Evolutionary conservation across 495 filamentous ascomycete species (phyloP), one percentile per base, ranked within the genome.

Genomic region (Jackrogersella multiformis): DNA sequence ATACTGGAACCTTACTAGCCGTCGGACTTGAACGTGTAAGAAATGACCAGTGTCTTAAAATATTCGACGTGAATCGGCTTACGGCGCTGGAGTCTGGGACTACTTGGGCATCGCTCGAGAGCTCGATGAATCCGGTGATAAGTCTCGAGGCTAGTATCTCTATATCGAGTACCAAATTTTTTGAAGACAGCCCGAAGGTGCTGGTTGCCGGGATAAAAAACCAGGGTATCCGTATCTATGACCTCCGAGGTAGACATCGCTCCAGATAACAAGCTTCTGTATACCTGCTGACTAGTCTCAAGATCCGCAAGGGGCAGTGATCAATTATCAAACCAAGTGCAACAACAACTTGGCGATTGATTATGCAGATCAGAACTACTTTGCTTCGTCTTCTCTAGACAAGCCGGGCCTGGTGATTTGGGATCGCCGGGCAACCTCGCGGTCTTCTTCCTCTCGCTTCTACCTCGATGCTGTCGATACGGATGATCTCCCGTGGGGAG

Each of bases 271-370:
- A 48, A 13, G 18, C 26, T 32, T 57, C 3, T 8, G n/a, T 12
- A 28, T 7, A 52, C 13, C 2, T 64, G 24, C 64, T 69, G 39
- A 69, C 51, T 32, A 32, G 2, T 24, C 15, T 41, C 5, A 79
- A 85, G 54, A 90, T 81, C 73, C 85, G 77, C 41, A 84, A 80
- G 48, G 76, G 87, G 21, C 85, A 80, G 76, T 81, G 5, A 72
- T 81, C 51, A 80, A 76, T 51, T 93, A 91, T 68, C 85, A 87
- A 12, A 97, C 93, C 13, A 87, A 89, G 49, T 95, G 92, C 74
- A 93, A 93, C 39, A 92, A 97, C 71, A 96, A 97, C 64, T 76
- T 98, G 48, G 88, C 93, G 24, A 93, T 98, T 61, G 92, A 99
- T 76, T 91, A 90, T 67, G 82, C 90, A 9, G 92, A 98, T 75